Evolutionary conservation across 192 early-diverging fungal genomes (phyloP).

Genomic region (Backusella australiensis): DNA sequence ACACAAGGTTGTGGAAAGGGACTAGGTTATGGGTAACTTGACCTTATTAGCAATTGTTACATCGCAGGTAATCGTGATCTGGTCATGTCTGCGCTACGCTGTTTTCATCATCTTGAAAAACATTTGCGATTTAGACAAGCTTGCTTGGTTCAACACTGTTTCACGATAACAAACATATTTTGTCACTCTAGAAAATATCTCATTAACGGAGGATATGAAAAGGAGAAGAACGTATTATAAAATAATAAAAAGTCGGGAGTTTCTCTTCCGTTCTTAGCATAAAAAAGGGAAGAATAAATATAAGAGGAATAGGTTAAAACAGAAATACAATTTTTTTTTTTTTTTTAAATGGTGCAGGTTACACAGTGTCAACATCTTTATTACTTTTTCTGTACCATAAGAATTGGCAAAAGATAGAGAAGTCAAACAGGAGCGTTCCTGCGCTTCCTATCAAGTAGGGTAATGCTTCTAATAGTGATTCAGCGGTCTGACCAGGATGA

Average conservation of each 20-base stretch:
- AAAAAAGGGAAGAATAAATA: constrained; percentile 8
- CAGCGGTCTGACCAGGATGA: constrained; percentile 27
- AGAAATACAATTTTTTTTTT: neutral
- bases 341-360: neutral
- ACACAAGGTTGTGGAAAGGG: neutral
- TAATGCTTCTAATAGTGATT: constrained; percentile 37
- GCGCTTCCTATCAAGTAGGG: constrained; percentile 68
- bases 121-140: neutral
- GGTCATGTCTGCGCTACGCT: neutral
- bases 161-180: neutral
- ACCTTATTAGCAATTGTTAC: neutral
- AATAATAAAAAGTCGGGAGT: neutral
- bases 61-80: neutral
- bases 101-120: neutral
- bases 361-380: neutral
- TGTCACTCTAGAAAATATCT: neutral
- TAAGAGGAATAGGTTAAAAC: neutral
- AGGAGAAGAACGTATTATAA: neutral
- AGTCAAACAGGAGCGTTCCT: constrained; percentile 70
- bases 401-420: constrained; percentile 61
- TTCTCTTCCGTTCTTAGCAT: constrained; percentile 1
- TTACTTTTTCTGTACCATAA: constrained; percentile 27
- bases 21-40: neutral
- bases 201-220: neutral
- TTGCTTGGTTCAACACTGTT: neutral